Percentiles rank a stretch among this genome's conserved stretches.
Evolutionary conservation across 1,139 yeast species (phyloP).

Genomic region (Debaryomycetaceae sp.): DNA sequence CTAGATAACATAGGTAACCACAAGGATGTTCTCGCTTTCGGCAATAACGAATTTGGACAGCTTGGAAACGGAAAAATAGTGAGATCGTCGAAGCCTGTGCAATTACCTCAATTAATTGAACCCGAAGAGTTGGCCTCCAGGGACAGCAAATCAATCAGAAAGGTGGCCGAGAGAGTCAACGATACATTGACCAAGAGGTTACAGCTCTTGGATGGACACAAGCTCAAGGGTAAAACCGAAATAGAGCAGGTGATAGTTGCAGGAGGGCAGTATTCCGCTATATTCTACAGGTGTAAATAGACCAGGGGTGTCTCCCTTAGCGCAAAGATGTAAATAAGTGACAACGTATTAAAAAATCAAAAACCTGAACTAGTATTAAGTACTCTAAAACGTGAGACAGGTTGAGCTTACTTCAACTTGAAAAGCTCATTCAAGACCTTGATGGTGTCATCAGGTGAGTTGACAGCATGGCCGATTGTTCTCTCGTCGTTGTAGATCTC

Average conservation of each 20-base stretch:
- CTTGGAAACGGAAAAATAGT: constrained; percentile 76
- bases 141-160: constrained; percentile 12
- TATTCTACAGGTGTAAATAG: constrained; percentile 45
- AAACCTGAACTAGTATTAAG: no score
- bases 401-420: constrained; percentile 26
- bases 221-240: constrained; percentile 15
- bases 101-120: constrained; percentile 55
- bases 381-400: no score
- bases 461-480: constrained; percentile 94
- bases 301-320: not conserved
- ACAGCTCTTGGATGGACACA: constrained; percentile 33
- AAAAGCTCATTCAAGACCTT: constrained; percentile 80
- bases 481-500: constrained; percentile 90
- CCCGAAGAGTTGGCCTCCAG: constrained; percentile 35
- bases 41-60: constrained; percentile 79
- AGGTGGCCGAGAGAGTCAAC: constrained; percentile 26
- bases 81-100: constrained; percentile 55
- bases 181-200: constrained; percentile 43
- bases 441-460: constrained; percentile 83
- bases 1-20: constrained; percentile 41
- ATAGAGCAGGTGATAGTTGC: constrained; percentile 60
- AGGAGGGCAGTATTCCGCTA: constrained; percentile 60
- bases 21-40: constrained; percentile 74
- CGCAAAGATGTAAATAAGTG: not conserved
- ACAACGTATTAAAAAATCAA: no score